Percentiles rank a stretch among this genome's conserved stretches.
Evolutionary conservation across 1,139 yeast genomes (phyloP).

Genomic region (Taphrina deformans): DNA sequence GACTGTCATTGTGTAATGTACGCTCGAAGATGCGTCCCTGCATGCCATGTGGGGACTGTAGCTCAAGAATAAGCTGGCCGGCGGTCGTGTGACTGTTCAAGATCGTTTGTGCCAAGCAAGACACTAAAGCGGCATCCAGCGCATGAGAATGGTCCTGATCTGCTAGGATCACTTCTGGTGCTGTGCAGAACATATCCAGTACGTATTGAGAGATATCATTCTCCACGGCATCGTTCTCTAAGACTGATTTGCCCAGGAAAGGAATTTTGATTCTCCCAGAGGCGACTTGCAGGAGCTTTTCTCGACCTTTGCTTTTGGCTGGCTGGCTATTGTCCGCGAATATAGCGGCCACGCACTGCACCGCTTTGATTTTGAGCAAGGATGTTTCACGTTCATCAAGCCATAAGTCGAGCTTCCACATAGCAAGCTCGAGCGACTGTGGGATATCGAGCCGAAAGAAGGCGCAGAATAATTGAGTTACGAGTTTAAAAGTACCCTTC

Average conservation of each 20-base stretch:
- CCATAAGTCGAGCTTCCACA: background rate
- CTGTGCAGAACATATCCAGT: conserved; percentile 9
- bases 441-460: conserved; percentile 1
- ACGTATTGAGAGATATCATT: background rate
- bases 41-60: background rate
- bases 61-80: background rate
- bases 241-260: background rate
- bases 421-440: conserved; percentile 1
- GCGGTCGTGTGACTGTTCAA: background rate
- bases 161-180: conserved; percentile 9
- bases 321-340: conserved; percentile 5
- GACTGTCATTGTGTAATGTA: background rate
- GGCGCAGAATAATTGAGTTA: background rate
- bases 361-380: background rate
- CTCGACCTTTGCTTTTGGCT: background rate
- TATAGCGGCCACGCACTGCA: conserved; percentile 7
- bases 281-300: conserved; percentile 4
- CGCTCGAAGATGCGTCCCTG: background rate
- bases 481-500: conserved; percentile 14
- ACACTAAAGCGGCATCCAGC: background rate
- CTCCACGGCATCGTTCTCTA: background rate
- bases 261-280: conserved; percentile 5
- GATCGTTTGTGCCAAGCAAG: background rate
- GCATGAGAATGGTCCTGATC: conserved; percentile 6
- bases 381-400: conserved; percentile 1